phyloP scores from a whole-genome alignment of 352 stramenopile genomes.

The Phytophthora megakarya region DNA sequence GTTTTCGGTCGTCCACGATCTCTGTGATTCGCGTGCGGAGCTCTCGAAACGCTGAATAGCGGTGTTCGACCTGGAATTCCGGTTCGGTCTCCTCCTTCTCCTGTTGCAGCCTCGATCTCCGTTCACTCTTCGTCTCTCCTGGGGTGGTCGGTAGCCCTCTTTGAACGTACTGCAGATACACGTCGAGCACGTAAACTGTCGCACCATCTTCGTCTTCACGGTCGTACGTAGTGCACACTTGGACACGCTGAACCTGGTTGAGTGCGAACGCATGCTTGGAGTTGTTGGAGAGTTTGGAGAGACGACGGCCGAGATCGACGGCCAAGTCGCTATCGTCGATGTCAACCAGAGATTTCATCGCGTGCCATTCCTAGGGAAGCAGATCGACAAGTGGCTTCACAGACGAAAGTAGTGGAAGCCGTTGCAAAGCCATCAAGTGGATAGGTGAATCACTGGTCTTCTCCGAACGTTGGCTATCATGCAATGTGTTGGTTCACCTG shows the following conservation, averaged over 20 bases:
- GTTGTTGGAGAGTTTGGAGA: constrained; percentile 58
- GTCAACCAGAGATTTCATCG: constrained; percentile 26
- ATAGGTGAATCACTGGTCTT: constrained; percentile 16
- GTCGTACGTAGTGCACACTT: constrained; percentile 45
- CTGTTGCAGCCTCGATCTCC: constrained; percentile 24
- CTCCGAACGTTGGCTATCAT: constrained; percentile 27
- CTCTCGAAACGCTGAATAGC: constrained; percentile 63
- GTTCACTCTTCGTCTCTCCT: constrained; percentile 29
- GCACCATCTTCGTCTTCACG: constrained; percentile 41
- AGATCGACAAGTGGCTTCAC: constrained; percentile 11
- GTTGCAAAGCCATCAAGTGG: no score
- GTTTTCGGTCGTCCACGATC: constrained; percentile 37
- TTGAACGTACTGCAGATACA: constrained; percentile 56
- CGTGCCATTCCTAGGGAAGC: constrained; percentile 9
- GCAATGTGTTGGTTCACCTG: not conserved
- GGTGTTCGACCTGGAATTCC: constrained; percentile 57
- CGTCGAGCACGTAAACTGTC: constrained; percentile 58
- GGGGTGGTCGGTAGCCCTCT: constrained; percentile 47
- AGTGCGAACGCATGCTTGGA: constrained; percentile 58
- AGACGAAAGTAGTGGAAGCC: constrained; percentile 4
- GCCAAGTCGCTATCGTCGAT: constrained; percentile 13
- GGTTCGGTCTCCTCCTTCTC: constrained; percentile 27
- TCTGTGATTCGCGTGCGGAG: constrained; percentile 43
- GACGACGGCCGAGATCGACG: constrained; percentile 19
- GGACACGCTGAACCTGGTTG: constrained; percentile 65